Evolutionary conservation across 2,329 filamentous ascomycete genomes (phyloP).

Genomic region (Thielaviopsis ethacetica): DNA sequence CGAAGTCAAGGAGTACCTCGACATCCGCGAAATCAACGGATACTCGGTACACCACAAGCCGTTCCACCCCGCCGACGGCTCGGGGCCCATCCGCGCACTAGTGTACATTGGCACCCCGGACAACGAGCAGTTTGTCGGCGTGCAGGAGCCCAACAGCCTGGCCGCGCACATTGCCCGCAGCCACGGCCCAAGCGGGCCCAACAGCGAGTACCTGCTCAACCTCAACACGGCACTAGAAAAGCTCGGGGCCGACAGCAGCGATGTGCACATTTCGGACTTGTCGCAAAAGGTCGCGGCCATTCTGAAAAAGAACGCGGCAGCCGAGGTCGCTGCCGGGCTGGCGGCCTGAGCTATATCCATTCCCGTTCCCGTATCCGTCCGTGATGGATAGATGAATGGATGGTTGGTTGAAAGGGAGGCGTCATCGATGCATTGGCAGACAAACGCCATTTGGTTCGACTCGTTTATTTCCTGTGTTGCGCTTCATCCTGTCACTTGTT

Average conservation of each 20-base stretch:
- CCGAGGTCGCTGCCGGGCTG: background rate
- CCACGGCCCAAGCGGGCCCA: constrained; percentile 70
- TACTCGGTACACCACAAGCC: constrained; percentile 86
- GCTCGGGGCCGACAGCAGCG: constrained; percentile 59
- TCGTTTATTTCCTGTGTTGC: background rate
- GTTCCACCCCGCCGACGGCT: constrained; percentile 45
- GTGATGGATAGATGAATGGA: too few species aligned
- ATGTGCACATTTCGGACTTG: constrained; percentile 73
- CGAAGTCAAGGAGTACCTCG: constrained; percentile 77
- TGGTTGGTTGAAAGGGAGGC: background rate
- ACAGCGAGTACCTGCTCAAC: constrained; percentile 74
- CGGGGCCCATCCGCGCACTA: constrained; percentile 35
- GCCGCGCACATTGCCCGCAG: constrained; percentile 68
- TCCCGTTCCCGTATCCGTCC: background rate
- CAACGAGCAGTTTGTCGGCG: constrained; percentile 82
- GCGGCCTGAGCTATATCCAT: background rate
- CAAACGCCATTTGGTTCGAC: too few species aligned
- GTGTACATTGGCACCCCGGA: constrained; percentile 91
- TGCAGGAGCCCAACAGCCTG: constrained; percentile 60
- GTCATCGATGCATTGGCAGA: background rate
- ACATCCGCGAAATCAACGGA: constrained; percentile 93
- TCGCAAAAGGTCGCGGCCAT: constrained; percentile 54
- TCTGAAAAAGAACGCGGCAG: background rate
- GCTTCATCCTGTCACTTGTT: background rate
- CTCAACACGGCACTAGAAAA: constrained; percentile 60